These are phyloP conservation scores for Rhizomucor miehei DNA, from an alignment of 371 early-diverging fungal species.

Conservation along the genomic window DNA sequence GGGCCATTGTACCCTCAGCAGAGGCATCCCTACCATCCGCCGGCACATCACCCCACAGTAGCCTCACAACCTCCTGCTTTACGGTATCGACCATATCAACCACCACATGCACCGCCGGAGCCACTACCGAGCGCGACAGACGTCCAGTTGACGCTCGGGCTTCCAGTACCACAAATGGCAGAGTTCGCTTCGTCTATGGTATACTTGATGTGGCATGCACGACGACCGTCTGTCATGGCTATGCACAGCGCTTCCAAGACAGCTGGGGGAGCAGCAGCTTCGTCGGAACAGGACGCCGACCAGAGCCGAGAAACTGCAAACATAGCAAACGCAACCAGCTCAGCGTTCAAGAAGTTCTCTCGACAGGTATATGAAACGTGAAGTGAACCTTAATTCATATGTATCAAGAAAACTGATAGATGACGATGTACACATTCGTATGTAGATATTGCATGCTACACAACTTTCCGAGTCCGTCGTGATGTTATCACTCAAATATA, in stretches of 20 bases:
- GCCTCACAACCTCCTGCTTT: slow-evolving; percentile 8
- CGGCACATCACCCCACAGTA: slow-evolving; percentile 13
- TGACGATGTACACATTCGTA: not conserved
- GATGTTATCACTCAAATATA: slow-evolving; percentile 58
- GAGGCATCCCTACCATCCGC: slow-evolving; percentile 7
- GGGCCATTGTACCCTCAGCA: slow-evolving; percentile 21
- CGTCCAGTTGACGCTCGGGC: slow-evolving; percentile 23
- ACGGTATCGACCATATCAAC: slow-evolving; percentile 13
- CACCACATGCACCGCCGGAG: slow-evolving; percentile 21
- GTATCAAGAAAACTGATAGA: slow-evolving; percentile 1
- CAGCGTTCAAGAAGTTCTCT: slow-evolving; percentile 41
- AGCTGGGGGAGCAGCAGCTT: slow-evolving; percentile 26
- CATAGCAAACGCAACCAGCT: slow-evolving; percentile 48
- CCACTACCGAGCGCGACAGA: slow-evolving; percentile 38
- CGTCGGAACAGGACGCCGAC: slow-evolving; percentile 13
- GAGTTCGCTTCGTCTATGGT: slow-evolving; percentile 69
- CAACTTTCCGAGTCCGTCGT: slow-evolving; percentile 65
- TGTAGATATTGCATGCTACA: slow-evolving; percentile 53
- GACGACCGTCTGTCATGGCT: slow-evolving; percentile 48
- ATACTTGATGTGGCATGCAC: slow-evolving; percentile 64
- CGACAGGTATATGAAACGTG: slow-evolving; percentile 7
- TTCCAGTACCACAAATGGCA: slow-evolving; percentile 49
- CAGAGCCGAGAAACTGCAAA: slow-evolving; percentile 36
- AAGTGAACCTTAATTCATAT: not conserved
- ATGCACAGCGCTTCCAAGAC: slow-evolving; percentile 34